Evolutionary conservation across 192 early-diverging fungal species (phyloP), one percentile per base, ranked within the genome.

Genomic region (Linderina pennispora): DNA sequence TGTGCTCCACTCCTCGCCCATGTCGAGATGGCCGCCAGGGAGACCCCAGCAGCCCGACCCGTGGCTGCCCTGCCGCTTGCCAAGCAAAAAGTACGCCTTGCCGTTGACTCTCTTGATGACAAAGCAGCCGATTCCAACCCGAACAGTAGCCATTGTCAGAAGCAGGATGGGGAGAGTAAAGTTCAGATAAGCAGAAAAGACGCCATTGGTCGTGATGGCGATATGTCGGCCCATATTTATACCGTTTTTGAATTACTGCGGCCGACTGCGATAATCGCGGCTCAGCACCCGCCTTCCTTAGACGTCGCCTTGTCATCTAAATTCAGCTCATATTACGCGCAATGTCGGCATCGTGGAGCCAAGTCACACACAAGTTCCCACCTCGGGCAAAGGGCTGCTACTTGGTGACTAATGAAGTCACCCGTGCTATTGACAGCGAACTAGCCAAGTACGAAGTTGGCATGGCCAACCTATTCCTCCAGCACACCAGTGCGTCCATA

Each of bases 401-500:
- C 71, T 57, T 91, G 23, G 82, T 91, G 20, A 86, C 84, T 16
- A 44, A 56, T 33, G 89, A 91, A 48, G 77, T 91, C 6, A 50
- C 52, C 28, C 51, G 43, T 9, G 68, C 68, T 17, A 49, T 65
- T 11, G 66, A 66, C 2, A 58, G 53, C 24, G 87, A 90, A 20
- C 43, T 92, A 23, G 53, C 50, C 32, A 55, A 83, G 23, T 86
- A 79, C 57, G 76, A 77, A 20, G 52, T 89, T 19, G 90, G 90
- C 16, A 80, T 90, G 80, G 86, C 84, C 51, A 92, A 92, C 59
- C 43, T 89, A n/a, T 90, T 89, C 52, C 68, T 96, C 23, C 87
- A 92, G 58, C 93, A 96, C 52, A 96, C 90, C 0, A 90, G 87
- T 13, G 91, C 91, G 0, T 92, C 91, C 0, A 58, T 96, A 9